phyloP scores from a whole-genome alignment of 805 yeast species.

The Candida insectorum region DNA sequence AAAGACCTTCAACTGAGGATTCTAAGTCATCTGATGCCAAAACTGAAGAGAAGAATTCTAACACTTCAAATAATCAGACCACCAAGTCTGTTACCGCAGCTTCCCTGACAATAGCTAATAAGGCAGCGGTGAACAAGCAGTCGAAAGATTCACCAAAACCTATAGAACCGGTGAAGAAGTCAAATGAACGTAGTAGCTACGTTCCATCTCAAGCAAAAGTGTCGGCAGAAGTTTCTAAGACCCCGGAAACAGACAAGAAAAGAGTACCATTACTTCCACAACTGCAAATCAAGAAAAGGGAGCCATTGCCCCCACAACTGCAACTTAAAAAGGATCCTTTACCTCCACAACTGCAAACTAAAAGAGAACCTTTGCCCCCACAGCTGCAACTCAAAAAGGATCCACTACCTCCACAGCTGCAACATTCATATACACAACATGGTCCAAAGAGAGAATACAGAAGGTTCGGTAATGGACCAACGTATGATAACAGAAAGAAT shows the following conservation, averaged over 20 bases:
- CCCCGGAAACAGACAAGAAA: slow-evolving; percentile 10
- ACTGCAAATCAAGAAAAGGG: slow-evolving; percentile 1
- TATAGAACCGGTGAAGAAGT: too few relatives aligned
- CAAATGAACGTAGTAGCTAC: too few relatives aligned
- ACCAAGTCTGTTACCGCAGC: too few relatives aligned
- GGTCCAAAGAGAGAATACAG: not conserved
- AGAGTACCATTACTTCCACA: slow-evolving; percentile 9
- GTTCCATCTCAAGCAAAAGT: not conserved
- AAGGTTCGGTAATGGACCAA: not conserved
- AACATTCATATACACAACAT: not conserved
- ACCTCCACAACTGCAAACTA: slow-evolving; percentile 12
- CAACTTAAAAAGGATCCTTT: slow-evolving; percentile 6
- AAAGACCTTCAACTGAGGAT: not conserved
- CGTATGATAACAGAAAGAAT: slow-evolving; percentile 6
- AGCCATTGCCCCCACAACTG: slow-evolving; percentile 12
- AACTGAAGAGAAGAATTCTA: not conserved
- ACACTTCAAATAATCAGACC: too few relatives aligned
- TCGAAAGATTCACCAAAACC: too few relatives aligned
- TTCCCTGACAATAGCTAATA: too few relatives aligned
- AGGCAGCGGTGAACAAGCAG: too few relatives aligned
- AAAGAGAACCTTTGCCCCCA: slow-evolving; percentile 12
- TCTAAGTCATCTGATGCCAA: not conserved
- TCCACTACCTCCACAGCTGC: not conserved
- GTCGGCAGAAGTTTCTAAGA: too few relatives aligned
- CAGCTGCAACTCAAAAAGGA: slow-evolving; percentile 3